These are phyloP conservation scores for Angophora floribunda DNA, from an alignment of 345 rosid species.

Conservation along the genomic window DNA sequence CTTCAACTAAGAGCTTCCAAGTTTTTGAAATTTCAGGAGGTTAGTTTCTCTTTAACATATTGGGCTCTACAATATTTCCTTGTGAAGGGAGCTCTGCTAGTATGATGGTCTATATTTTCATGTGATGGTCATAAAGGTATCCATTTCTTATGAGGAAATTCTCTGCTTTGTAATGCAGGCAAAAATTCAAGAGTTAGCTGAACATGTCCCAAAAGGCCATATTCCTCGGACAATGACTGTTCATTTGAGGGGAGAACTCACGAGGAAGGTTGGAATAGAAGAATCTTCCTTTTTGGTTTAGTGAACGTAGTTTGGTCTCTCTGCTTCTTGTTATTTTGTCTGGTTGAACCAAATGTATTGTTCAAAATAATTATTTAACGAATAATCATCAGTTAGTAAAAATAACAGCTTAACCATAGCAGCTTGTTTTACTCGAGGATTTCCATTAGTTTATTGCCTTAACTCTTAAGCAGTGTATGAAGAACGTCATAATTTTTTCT, in stretches of 20 bases:
- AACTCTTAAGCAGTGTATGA: neutral
- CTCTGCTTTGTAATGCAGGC: constrained; percentile 42
- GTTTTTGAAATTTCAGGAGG: constrained; percentile 97
- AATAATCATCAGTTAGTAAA: neutral
- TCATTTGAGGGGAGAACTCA: constrained; percentile 96
- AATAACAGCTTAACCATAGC: neutral
- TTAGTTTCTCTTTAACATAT: constrained; percentile 3
- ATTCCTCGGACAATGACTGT: constrained; percentile 93
- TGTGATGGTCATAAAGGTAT: neutral
- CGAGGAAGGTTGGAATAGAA: constrained; percentile 64
- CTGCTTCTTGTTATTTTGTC: neutral
- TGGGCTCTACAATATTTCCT: neutral
- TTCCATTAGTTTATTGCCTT: neutral
- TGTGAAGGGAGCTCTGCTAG: neutral
- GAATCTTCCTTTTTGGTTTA: neutral
- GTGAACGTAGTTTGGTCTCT: neutral
- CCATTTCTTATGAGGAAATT: neutral
- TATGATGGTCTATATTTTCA: neutral
- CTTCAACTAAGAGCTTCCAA: constrained; percentile 99
- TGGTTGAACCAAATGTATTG: neutral
- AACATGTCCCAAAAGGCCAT: constrained; percentile 98
- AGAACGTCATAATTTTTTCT: neutral
- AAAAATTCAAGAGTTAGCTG: constrained; percentile 96
- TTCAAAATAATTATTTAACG: neutral
- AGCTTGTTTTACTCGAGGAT: neutral